Percentiles rank a stretch among this genome's conserved stretches.
These are phyloP conservation scores for Mucor indicus DNA, from an alignment of 371 early-diverging fungal genomes.

Conservation along the genomic window DNA sequence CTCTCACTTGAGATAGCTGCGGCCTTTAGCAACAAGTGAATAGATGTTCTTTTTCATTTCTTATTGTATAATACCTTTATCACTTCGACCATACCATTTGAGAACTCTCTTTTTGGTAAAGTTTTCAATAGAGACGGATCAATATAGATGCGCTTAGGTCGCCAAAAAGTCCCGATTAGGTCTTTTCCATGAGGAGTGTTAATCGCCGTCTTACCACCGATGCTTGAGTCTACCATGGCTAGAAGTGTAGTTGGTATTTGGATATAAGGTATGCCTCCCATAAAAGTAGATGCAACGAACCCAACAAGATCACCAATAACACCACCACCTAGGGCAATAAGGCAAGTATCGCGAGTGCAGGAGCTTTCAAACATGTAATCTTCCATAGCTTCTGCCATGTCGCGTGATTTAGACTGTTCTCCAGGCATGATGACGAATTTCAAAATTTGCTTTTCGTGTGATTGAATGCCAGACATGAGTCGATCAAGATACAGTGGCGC, in stretches of 20 bases:
- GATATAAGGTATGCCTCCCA: conserved; percentile 89
- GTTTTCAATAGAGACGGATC: conserved; percentile 79
- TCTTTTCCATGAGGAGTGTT: conserved; percentile 93
- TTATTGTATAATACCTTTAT: conserved; percentile 70
- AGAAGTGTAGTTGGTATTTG: conserved; percentile 94
- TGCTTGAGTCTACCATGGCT: conserved; percentile 95
- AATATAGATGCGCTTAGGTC: conserved; percentile 86
- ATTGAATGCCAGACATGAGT: conserved; percentile 3
- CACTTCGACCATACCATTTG: conserved; percentile 95
- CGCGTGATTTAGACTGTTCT: conserved; percentile 81
- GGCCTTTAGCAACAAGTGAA: conserved; percentile 41
- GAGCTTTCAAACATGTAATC: conserved; percentile 77
- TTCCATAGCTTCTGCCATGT: conserved; percentile 76
- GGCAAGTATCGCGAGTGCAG: conserved; percentile 88
- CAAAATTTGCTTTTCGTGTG: conserved; percentile 29
- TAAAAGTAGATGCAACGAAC: conserved; percentile 92
- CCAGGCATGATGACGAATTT: conserved; percentile 81
- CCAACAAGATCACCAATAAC: conserved; percentile 94
- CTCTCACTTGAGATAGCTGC: conserved; percentile 84
- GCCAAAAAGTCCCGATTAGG: conserved; percentile 95
- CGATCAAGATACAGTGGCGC: conserved; percentile 55
- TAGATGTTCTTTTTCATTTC: neutral
- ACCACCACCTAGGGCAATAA: conserved; percentile 93
- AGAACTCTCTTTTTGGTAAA: conserved; percentile 85
- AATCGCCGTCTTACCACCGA: conserved; percentile 95